phyloP scores from a whole-genome alignment of 805 yeast species.

The Teunomyces tritomae region DNA sequence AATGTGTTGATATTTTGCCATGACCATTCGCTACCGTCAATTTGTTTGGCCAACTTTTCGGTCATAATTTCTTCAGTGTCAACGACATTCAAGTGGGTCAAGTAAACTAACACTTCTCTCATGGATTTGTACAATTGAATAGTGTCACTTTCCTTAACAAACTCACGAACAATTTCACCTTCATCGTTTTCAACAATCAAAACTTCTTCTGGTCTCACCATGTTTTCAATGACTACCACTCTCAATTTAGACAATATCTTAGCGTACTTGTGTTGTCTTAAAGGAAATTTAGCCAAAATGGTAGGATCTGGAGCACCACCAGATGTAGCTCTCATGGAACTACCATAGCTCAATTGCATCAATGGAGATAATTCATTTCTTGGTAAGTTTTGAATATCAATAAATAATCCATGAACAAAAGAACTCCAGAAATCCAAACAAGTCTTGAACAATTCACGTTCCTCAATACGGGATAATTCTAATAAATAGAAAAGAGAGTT shows the following conservation, averaged over 20 bases:
- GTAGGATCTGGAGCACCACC: constrained; percentile 89
- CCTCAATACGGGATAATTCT: constrained; percentile 85
- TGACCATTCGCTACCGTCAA: constrained; percentile 97
- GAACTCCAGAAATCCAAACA: constrained; percentile 93
- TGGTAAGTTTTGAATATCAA: constrained; percentile 82
- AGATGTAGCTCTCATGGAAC: constrained; percentile 39
- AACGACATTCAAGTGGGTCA: constrained; percentile 91
- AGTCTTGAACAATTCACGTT: constrained; percentile 92
- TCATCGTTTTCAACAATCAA: constrained; percentile 96
- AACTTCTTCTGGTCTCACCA: constrained; percentile 99
- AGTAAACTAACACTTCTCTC: constrained; percentile 92
- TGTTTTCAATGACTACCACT: constrained; percentile 90
- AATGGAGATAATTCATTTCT: constrained; percentile 69
- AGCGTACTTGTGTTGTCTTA: constrained; percentile 84
- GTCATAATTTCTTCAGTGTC: constrained; percentile 95
- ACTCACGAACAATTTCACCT: constrained; percentile 97
- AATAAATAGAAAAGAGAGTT: constrained; percentile 79
- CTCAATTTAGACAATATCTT: constrained; percentile 78
- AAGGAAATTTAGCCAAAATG: constrained; percentile 68
- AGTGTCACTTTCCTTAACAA: constrained; percentile 95
- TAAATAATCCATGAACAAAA: constrained; percentile 77
- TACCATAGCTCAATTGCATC: constrained; percentile 58
- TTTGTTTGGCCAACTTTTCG: constrained; percentile 84
- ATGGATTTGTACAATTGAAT: constrained; percentile 91
- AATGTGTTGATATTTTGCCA: constrained; percentile 97